Evolutionary conservation across 306 rosid genomes (phyloP), one percentile per base, ranked within the genome.

Genomic region (Prunus fruticosa): DNA sequence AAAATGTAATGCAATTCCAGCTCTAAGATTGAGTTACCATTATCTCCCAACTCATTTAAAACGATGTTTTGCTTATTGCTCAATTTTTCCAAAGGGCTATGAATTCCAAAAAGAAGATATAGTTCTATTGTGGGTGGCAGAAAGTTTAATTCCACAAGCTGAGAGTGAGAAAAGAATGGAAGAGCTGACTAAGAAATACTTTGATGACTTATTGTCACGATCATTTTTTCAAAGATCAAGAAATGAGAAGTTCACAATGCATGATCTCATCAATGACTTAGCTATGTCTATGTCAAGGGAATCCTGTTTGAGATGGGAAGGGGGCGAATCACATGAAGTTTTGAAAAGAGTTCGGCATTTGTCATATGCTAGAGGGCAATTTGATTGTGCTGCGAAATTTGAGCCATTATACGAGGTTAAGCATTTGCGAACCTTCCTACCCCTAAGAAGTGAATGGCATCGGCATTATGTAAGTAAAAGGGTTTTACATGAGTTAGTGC

Each of bases 31-130:
- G 10, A 72, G 85, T 30, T 77, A 78, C n/a, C 34, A 61, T 38
- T 51, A 77, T 25, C 78, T 82, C 8, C 82, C 79, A 0, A 41
- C 53, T 3, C n/a, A 78, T 38, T 25, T 82, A 18, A 82, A 82
- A 8, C 61, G 47, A 7, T 77, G 82, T 46, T 73, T 77, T 11
- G 67, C 63, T 27, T 76, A 69, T 19, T 76, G 74, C 46, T 47
- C 78, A 4, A 51, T 81, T 6, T 71, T 76, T n/a, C 79, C 82
- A 0, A 73, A 82, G 9, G 79, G 19, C 43, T 54, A 49, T 78
- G 41, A 8, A 6, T 66, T 82, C 19, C 0, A 6, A 0, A 73
- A 52, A 34, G 34, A 60, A 9, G 53, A 51, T 3, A 6, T 82
- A 13, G 25, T 78, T 18, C 8, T 11, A 3, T 30, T 71, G 0